phyloP scores from a whole-genome alignment of 192 early-diverging fungal genomes.

The Dissophora ornata region DNA sequence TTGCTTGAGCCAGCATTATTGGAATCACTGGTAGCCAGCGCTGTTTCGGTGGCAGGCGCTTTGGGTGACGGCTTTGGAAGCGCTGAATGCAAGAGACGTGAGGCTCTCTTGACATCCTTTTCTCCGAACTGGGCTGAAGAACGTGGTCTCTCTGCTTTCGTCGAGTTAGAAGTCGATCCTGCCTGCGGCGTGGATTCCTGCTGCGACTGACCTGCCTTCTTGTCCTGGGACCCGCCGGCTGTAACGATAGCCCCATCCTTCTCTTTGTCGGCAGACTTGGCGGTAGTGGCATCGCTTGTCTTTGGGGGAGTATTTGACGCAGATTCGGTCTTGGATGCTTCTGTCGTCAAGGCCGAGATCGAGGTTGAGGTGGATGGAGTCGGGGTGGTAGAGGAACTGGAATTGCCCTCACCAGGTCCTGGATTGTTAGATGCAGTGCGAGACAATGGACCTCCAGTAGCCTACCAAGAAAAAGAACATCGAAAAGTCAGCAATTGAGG shows the following conservation, averaged over 20 bases:
- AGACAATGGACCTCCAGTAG: constrained; percentile 13
- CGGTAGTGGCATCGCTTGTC: neutral
- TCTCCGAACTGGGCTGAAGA: constrained; percentile 50
- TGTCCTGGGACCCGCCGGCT: too few relatives aligned
- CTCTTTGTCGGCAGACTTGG: neutral
- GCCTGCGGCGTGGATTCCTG: neutral
- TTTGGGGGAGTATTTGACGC: neutral
- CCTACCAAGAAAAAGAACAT: neutral
- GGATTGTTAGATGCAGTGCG: constrained; percentile 19
- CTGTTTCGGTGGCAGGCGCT: neutral
- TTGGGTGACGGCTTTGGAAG: constrained; percentile 42
- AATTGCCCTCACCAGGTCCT: constrained; percentile 1
- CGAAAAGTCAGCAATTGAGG: neutral
- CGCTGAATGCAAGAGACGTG: constrained; percentile 40
- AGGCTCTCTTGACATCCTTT: constrained; percentile 50
- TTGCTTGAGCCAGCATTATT: neutral
- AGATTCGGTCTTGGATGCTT: constrained; percentile 2
- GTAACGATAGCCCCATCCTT: neutral
- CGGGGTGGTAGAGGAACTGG: neutral
- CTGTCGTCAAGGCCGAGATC: neutral
- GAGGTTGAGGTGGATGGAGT: neutral
- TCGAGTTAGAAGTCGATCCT: neutral
- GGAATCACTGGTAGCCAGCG: neutral
- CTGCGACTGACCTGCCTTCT: neutral
- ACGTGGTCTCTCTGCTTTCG: constrained; percentile 29